Percentiles rank a stretch among this genome's conserved stretches.
phyloP scores from a whole-genome alignment of 2,329 filamentous ascomycete genomes.

The Cercospora sp. region DNA sequence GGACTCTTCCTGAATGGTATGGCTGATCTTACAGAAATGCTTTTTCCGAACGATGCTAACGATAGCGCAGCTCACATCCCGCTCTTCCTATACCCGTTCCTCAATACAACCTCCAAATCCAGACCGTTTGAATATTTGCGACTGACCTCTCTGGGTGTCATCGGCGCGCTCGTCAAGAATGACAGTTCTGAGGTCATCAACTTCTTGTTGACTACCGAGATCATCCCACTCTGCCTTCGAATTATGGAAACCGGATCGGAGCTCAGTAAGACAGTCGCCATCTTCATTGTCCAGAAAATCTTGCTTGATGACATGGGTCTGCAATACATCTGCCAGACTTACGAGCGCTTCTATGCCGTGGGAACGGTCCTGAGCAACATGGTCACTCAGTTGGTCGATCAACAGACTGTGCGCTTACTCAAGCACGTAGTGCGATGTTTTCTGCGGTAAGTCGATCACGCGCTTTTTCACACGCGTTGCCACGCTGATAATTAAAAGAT shows the following conservation, averaged over 20 bases:
- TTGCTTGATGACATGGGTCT: constrained; percentile 93
- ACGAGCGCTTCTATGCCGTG: constrained; percentile 97
- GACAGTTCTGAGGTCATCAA: constrained; percentile 99
- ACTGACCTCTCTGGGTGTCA: constrained; percentile 91
- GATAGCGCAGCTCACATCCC: constrained; percentile 79
- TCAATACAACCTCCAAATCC: constrained; percentile 98
- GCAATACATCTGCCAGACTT: constrained; percentile 98
- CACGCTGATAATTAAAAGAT: constrained; percentile 51
- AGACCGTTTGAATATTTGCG: constrained; percentile 96
- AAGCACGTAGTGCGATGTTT: constrained; percentile 99
- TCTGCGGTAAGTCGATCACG: constrained; percentile 65
- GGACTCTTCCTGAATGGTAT: constrained; percentile 90
- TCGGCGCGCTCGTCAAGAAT: constrained; percentile 96
- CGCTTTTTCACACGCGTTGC: background rate
- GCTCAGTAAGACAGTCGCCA: constrained; percentile 96
- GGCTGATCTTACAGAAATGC: constrained; percentile 28
- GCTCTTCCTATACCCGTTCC: constrained; percentile 94
- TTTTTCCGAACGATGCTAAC: constrained; percentile 21
- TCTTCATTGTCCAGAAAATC: constrained; percentile 99
- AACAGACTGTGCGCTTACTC: constrained; percentile 90
- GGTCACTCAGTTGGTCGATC: constrained; percentile 96
- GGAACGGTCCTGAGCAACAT: constrained; percentile 98
- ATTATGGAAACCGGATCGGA: constrained; percentile 99
- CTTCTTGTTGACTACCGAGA: constrained; percentile 96
- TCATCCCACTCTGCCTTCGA: constrained; percentile 92